Evolutionary conservation across 106 monocot genomes (phyloP).

Genomic region (Dendrobium huoshanense): DNA sequence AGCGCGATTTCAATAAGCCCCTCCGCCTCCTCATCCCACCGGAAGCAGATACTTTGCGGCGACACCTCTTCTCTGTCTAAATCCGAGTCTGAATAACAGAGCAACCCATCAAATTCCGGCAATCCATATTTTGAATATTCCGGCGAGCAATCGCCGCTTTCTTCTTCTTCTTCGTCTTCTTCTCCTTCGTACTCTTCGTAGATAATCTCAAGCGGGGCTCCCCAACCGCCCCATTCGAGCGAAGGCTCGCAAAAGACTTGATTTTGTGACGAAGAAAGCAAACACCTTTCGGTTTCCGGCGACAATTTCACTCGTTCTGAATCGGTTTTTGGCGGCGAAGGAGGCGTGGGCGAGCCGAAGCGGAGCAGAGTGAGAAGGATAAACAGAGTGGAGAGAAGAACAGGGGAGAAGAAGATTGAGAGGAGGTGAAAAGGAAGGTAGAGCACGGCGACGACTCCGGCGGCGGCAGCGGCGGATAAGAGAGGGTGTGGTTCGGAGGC

Average conservation of each 20-base stretch:
- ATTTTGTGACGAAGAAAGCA: neutral
- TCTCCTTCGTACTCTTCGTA: conserved; percentile 47
- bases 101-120: neutral
- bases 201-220: conserved; percentile 47
- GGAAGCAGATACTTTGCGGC: conserved; percentile 5
- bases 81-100: conserved; percentile 15
- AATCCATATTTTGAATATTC: neutral
- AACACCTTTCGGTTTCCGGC: neutral
- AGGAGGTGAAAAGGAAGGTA: conserved; percentile 40
- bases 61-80: conserved; percentile 1
- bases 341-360: conserved; percentile 10
- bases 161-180: conserved; percentile 9
- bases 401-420: conserved; percentile 39
- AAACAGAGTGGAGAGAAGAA: conserved; percentile 35
- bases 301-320: neutral
- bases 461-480: conserved; percentile 20
- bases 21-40: conserved; percentile 28
- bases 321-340: neutral
- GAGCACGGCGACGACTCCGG: conserved; percentile 32
- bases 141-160: conserved; percentile 2
- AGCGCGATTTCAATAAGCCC: conserved; percentile 40
- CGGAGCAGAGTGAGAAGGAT: conserved; percentile 36
- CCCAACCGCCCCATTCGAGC: conserved; percentile 17
- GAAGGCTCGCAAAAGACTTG: neutral
- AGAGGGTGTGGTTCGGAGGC: conserved; percentile 31